Evolutionary conservation across 177 flowering plant genomes (phyloP), one percentile per base, ranked within the genome.

Genomic region (Tripterygium wilfordii): DNA sequence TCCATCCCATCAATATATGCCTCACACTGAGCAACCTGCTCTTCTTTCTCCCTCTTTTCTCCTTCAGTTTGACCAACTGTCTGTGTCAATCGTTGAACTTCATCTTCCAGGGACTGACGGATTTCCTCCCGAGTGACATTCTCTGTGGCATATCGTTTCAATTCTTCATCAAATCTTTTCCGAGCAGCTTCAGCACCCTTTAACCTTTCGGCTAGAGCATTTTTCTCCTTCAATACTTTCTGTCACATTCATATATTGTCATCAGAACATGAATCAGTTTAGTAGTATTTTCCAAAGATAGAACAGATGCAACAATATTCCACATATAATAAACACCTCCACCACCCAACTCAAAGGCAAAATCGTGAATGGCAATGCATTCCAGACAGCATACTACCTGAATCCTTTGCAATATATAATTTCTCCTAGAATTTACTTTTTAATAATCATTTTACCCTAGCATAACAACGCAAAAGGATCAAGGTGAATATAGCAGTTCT

Each of bases 161-260:
- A 57, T 63, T 94, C 97, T 49, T 94, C 99, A 59, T 94, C 97
- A 69, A 78, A 87, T 65, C 90, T 78, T 67, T 79, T 89, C 30
- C 95, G 63, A 9, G 88, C 86, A 62, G 85, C 80, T 65, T 94
- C 99, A 22, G 96, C 88, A 66, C 60, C 64, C 69, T 85, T 89
- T 52, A 94, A 61, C 72, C 96, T 80, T 68, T 94, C 99, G 45
- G 97, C 80, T 23, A 94, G 84, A 40, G 79, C 88, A 75, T 83
- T 87, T 72, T 94, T 94, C 82, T 94, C 99, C 76, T 94, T 94
- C 51, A 74, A 61, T 9, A 89, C 85, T 71, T 71, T 94, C 99
- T 94, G 88, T 46, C 57, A 36, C 28, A 70, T 51, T 51, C 53
- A 57, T 13, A 52, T 25, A 40, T 22, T 23, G 1, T 36, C 13